These are phyloP conservation scores for Lachnum nothofagi DNA, from an alignment of 2,329 filamentous ascomycete genomes.

Conservation along the genomic window DNA sequence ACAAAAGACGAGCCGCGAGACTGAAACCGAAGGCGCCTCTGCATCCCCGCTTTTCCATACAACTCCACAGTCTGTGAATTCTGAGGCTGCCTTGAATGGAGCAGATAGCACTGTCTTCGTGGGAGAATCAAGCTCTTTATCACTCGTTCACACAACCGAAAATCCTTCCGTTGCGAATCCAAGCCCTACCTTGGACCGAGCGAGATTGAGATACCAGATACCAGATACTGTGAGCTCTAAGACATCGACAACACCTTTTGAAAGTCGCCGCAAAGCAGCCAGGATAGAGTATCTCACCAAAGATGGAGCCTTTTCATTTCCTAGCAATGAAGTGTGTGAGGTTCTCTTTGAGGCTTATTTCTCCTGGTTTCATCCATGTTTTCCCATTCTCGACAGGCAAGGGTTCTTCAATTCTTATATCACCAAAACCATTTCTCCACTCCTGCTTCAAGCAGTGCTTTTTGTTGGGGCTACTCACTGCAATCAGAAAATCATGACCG, in stretches of 20 bases:
- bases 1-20: too few relatives aligned
- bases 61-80: not conserved
- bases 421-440: constrained; percentile 41
- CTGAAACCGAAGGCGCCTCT: too few relatives aligned
- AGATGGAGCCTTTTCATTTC: constrained; percentile 43
- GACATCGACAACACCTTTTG: constrained; percentile 2
- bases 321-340: constrained; percentile 39
- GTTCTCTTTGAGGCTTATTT: constrained; percentile 49
- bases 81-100: not conserved
- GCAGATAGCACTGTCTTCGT: constrained; percentile 37
- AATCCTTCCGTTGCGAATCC: constrained; percentile 26
- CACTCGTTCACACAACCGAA: constrained; percentile 43
- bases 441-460: constrained; percentile 49
- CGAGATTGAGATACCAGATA: constrained; percentile 30
- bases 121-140: constrained; percentile 44
- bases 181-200: constrained; percentile 14
- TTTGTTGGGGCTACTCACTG: constrained; percentile 52
- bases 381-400: constrained; percentile 47
- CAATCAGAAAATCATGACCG: constrained; percentile 40
- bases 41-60: constrained; percentile 1
- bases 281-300: constrained; percentile 36
- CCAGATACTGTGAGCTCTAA: constrained; percentile 23
- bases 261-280: constrained; percentile 18
- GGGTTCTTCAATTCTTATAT: constrained; percentile 39
- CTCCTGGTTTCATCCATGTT: constrained; percentile 52